Evolutionary conservation across 164 flowering plant species (phyloP).

Genomic region (Tinospora cordifolia): DNA sequence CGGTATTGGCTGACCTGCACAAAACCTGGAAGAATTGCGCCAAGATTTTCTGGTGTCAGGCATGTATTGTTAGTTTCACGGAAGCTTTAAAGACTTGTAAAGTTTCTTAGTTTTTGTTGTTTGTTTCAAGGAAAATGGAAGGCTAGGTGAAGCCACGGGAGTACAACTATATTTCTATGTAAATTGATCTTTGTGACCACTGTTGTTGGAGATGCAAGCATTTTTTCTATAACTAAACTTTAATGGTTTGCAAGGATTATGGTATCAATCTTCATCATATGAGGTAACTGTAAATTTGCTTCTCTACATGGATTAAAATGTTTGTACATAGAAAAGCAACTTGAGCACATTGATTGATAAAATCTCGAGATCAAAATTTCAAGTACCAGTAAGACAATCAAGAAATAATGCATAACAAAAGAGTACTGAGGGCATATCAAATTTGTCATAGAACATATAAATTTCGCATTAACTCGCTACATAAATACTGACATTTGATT

Average conservation of each 20-base stretch:
- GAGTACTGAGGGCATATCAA: neutral
- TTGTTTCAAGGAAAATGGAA: neutral
- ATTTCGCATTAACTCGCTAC: neutral
- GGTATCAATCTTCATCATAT: no score
- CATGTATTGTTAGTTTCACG: constrained; percentile 27
- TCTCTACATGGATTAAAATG: neutral
- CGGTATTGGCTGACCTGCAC: no score
- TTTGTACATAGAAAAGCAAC: neutral
- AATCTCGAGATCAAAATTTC: neutral
- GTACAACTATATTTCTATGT: neutral
- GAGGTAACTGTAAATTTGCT: neutral
- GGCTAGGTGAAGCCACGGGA: neutral
- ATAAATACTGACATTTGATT: neutral
- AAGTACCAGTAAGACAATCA: neutral
- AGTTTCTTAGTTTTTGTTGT: neutral
- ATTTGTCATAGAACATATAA: neutral
- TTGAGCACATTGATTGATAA: neutral
- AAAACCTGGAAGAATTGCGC: constrained; percentile 33
- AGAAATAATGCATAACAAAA: neutral
- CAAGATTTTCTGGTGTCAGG: constrained; percentile 45
- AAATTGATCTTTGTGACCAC: neutral
- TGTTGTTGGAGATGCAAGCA: neutral
- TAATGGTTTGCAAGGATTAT: no score
- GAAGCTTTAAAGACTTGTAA: neutral
- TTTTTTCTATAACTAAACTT: neutral